These are phyloP conservation scores for Exophiala spinifera DNA, from an alignment of 2,329 filamentous ascomycete genomes.

Conservation along the genomic window DNA sequence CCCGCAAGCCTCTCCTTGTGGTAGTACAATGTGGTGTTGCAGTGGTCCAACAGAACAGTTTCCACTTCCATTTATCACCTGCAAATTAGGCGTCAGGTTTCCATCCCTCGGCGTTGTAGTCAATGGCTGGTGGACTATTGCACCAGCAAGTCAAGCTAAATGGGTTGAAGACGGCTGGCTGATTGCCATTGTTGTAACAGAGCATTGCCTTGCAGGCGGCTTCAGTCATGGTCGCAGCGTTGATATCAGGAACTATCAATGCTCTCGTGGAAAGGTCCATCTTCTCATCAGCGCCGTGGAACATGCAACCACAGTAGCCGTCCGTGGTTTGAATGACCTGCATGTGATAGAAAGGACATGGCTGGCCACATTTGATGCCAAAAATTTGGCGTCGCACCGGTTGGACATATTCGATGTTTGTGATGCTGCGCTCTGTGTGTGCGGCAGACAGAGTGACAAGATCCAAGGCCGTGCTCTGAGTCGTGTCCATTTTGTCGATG, in stretches of 20 bases:
- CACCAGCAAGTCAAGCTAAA: constrained; percentile 28
- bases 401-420: constrained; percentile 4
- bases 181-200: constrained; percentile 22
- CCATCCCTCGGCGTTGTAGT: constrained; percentile 19
- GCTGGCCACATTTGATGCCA: constrained; percentile 11
- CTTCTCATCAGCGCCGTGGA: constrained; percentile 19
- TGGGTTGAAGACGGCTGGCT: constrained; percentile 25
- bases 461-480: constrained; percentile 17
- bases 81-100: constrained; percentile 2
- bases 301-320: constrained; percentile 25
- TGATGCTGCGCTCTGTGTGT: constrained; percentile 13
- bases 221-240: constrained; percentile 23
- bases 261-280: constrained; percentile 5
- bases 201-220: constrained; percentile 27
- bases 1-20: not conserved
- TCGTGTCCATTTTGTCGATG: constrained; percentile 25
- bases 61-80: not conserved
- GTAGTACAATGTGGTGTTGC: not conserved
- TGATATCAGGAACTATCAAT: constrained; percentile 15
- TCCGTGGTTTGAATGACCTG: constrained; percentile 15
- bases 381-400: constrained; percentile 21
- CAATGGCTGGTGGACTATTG: constrained; percentile 14
- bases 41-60: not conserved
- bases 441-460: constrained; percentile 14
- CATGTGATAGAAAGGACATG: constrained; percentile 24